phyloP scores from a whole-genome alignment of 1,284 basidiomycete species.

The Ganoderma lucidum region DNA sequence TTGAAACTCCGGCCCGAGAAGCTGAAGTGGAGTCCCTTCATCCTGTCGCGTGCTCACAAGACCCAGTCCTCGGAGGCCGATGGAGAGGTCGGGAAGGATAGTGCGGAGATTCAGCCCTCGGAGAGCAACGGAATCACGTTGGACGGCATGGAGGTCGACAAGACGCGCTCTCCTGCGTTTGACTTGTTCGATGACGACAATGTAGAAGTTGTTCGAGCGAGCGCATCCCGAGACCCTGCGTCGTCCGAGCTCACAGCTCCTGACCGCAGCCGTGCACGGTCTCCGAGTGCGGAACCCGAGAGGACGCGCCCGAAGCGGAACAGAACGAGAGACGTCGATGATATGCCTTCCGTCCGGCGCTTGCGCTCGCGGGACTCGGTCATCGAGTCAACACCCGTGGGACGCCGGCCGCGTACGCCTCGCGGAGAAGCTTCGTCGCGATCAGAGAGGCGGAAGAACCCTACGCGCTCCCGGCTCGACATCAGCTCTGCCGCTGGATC shows the following conservation, averaged over 20 bases:
- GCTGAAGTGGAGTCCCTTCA: slow-evolving; percentile 95
- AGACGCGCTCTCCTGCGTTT: slow-evolving; percentile 34
- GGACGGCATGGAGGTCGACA: slow-evolving; percentile 9
- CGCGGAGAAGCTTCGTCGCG: slow-evolving; percentile 21
- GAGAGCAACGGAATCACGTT: slow-evolving; percentile 9
- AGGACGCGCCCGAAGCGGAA: slow-evolving; percentile 27
- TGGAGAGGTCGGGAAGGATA: slow-evolving; percentile 32
- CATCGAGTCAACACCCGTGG: slow-evolving; percentile 25
- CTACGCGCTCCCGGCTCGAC: slow-evolving; percentile 19
- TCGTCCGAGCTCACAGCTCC: slow-evolving; percentile 16
- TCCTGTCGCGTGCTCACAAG: slow-evolving; percentile 68
- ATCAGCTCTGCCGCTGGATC: slow-evolving; percentile 10
- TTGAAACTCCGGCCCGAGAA: slow-evolving; percentile 84
- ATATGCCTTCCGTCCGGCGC: slow-evolving; percentile 33
- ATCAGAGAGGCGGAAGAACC: slow-evolving; percentile 23
- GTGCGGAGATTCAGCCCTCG: slow-evolving; percentile 24
- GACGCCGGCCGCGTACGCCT: slow-evolving; percentile 25
- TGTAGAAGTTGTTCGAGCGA: slow-evolving; percentile 32
- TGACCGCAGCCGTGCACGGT: slow-evolving; percentile 14
- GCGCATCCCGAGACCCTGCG: slow-evolving; percentile 24
- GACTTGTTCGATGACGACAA: slow-evolving; percentile 42
- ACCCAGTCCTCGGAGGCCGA: slow-evolving; percentile 47
- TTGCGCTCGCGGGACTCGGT: slow-evolving; percentile 36
- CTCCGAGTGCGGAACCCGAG: slow-evolving; percentile 24
- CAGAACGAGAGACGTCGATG: slow-evolving; percentile 18